Conservation (phyloP, 768 basidiomycete genomes). For the Chiua virens region DNA sequence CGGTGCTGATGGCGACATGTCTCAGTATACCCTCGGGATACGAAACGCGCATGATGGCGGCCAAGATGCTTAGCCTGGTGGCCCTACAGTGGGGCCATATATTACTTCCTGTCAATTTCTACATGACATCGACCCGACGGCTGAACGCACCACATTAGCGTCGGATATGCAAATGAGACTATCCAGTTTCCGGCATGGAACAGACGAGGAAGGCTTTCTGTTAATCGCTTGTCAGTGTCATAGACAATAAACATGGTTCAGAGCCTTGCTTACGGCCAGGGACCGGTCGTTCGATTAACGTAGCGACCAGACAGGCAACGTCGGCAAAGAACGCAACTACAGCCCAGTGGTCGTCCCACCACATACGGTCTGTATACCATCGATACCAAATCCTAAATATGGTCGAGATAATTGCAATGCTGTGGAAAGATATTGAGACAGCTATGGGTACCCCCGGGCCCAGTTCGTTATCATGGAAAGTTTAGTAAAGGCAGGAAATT, state of each 20-base stretch:
- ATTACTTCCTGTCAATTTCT: background rate
- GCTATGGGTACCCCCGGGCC: slow-evolving; percentile 1
- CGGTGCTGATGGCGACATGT: slow-evolving; percentile 2
- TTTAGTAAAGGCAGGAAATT: background rate
- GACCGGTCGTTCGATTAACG: slow-evolving; percentile 9
- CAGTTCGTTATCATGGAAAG: slow-evolving; percentile 3
- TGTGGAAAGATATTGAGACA: slow-evolving; percentile 17
- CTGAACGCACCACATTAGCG: slow-evolving; percentile 9
- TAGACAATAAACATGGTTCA: background rate
- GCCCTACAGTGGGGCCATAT: slow-evolving; percentile 10
- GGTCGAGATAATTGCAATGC: slow-evolving; percentile 20
- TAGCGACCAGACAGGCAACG: slow-evolving; percentile 1
- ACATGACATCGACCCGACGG: background rate
- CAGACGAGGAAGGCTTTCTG: slow-evolving; percentile 6
- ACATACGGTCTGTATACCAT: slow-evolving; percentile 17
- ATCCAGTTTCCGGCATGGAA: slow-evolving; percentile 10
- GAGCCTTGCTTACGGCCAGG: background rate
- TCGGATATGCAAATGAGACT: slow-evolving; percentile 14
- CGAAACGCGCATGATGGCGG: slow-evolving; percentile 18
- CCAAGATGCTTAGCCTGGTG: slow-evolving; percentile 22
- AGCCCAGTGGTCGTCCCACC: slow-evolving; percentile 30
- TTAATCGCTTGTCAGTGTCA: background rate
- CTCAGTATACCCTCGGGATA: slow-evolving; percentile 11
- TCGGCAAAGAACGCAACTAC: slow-evolving; percentile 15
- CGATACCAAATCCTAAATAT: slow-evolving; percentile 24